These are phyloP conservation scores for Beauveria sp. DNA, from an alignment of 2,329 filamentous ascomycete genomes.

Conservation along the genomic window DNA sequence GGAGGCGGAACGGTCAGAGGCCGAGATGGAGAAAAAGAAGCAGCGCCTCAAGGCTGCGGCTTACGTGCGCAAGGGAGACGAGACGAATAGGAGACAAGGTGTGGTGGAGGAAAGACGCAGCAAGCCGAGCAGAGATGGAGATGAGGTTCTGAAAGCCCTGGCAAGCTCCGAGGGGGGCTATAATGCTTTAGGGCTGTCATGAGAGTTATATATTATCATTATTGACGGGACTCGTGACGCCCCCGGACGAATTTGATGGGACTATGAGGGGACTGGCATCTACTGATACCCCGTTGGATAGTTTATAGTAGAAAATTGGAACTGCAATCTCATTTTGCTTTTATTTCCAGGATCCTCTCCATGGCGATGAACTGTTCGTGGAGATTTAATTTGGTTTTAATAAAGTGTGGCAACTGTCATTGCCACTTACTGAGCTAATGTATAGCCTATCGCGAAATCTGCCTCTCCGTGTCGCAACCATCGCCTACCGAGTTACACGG, in stretches of 20 bases:
- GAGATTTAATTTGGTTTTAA: too few species aligned
- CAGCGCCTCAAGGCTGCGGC: constrained; percentile 16
- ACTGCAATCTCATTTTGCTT: not conserved
- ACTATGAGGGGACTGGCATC: not conserved
- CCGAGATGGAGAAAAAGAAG: constrained; percentile 20
- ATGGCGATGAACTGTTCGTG: not conserved
- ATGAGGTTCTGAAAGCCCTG: constrained; percentile 11
- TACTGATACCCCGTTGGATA: not conserved
- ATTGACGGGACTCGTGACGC: not conserved
- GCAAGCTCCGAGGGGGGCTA: constrained; percentile 22
- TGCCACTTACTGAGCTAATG: too few species aligned
- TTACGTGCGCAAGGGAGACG: not conserved
- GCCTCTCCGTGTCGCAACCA: too few species aligned
- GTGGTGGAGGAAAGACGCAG: not conserved
- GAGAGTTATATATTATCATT: not conserved
- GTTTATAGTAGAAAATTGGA: not conserved
- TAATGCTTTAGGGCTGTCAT: constrained; percentile 27
- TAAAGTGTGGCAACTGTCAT: too few species aligned
- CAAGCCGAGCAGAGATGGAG: not conserved
- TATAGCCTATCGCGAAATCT: too few species aligned
- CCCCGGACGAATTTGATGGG: not conserved
- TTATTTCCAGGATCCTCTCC: not conserved
- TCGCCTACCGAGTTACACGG: too few species aligned
- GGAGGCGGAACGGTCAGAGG: constrained; percentile 32
- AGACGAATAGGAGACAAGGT: not conserved